Evolutionary conservation across 345 rosid genomes (phyloP).

Genomic region (Psidium friedrichsthalianum): DNA sequence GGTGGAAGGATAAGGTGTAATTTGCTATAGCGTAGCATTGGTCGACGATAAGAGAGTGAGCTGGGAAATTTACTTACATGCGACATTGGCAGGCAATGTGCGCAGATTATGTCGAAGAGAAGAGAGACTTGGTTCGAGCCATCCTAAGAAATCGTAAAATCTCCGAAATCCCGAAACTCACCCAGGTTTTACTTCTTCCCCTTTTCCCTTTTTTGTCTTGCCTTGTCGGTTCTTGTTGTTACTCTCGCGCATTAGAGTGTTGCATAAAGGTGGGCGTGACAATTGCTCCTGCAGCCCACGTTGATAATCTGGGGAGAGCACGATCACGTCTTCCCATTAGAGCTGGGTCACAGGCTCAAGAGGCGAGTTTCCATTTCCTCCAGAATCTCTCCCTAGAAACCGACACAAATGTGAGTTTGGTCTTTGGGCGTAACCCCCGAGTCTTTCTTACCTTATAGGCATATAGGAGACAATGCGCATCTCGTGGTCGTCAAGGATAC

Average conservation of each 20-base stretch:
- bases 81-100: constrained; percentile 58
- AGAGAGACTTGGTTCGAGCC: constrained; percentile 47
- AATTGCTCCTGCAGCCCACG: constrained; percentile 36
- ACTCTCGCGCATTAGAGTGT: background rate
- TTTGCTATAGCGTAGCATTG: no score
- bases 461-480: constrained; percentile 46
- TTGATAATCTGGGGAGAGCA: constrained; percentile 75
- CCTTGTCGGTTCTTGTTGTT: background rate
- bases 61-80: background rate
- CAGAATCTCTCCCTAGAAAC: background rate
- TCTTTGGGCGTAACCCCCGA: background rate
- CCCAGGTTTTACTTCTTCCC: constrained; percentile 30
- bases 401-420: background rate
- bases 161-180: constrained; percentile 48
- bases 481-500: constrained; percentile 47
- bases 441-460: constrained; percentile 8
- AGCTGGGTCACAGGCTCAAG: constrained; percentile 54
- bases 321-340: constrained; percentile 60
- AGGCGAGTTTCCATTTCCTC: constrained; percentile 9
- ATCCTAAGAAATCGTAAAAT: constrained; percentile 45
- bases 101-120: constrained; percentile 52
- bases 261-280: background rate
- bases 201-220: background rate
- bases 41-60: no score
- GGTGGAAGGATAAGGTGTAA: no score